Evolutionary conservation across 345 rosid genomes (phyloP).

Genomic region (Boechera divaricarpa): DNA sequence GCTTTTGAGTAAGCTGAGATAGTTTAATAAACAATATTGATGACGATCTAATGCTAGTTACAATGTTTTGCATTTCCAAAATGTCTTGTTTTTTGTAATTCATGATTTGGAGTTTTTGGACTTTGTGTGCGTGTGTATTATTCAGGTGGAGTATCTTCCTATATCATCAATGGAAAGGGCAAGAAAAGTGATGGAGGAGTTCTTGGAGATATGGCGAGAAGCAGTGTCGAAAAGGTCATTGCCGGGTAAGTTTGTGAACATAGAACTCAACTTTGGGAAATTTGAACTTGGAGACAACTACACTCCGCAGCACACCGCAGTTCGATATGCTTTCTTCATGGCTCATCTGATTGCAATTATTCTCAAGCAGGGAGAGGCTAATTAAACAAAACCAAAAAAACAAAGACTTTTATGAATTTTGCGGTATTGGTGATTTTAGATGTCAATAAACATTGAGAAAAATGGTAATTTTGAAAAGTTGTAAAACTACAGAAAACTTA

Average conservation of each 20-base stretch:
- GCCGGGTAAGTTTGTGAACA: conserved; percentile 68
- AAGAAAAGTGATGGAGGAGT: conserved; percentile 71
- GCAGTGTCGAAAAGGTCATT: conserved; percentile 67
- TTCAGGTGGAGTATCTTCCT: conserved; percentile 89
- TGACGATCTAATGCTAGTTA: conserved; percentile 5
- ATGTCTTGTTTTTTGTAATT: too few species aligned
- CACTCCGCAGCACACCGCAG: conserved; percentile 76
- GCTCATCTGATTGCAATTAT: conserved; percentile 62
- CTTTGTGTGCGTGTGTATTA: background rate
- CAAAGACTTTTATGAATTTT: background rate
- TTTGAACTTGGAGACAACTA: conserved; percentile 71
- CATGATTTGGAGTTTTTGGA: background rate
- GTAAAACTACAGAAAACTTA: background rate
- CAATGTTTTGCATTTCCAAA: background rate
- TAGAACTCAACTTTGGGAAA: conserved; percentile 65
- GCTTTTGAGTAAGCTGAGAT: background rate
- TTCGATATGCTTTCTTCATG: conserved; percentile 72
- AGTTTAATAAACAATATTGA: too few species aligned
- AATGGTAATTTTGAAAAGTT: background rate
- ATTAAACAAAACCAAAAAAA: background rate
- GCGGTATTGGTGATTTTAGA: background rate
- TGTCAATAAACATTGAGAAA: background rate
- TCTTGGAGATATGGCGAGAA: conserved; percentile 76
- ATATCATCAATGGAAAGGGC: conserved; percentile 76
- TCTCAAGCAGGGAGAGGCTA: conserved; percentile 42